A percentile compares a stretch with the other conserved stretches of the same genome.
These are phyloP conservation scores for Starmerella davenportii DNA, from an alignment of 805 yeast genomes.

Conservation along the genomic window DNA sequence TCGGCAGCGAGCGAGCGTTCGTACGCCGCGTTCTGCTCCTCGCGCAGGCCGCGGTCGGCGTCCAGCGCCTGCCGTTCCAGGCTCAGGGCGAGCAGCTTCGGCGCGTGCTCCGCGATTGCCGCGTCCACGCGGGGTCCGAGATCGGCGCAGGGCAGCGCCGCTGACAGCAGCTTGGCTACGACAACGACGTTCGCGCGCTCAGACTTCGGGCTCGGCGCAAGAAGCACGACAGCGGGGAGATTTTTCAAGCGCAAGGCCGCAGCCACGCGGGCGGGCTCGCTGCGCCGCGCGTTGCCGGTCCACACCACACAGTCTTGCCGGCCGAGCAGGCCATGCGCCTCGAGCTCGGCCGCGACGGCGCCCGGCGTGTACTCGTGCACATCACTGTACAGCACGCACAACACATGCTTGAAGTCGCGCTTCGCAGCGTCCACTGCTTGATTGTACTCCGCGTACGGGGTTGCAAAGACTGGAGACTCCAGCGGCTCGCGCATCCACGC, in stretches of 20 bases:
- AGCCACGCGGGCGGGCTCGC: conserved; percentile 73
- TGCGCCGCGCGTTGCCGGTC: conserved; percentile 73
- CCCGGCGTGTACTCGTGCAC: conserved; percentile 42
- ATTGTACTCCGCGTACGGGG: neutral
- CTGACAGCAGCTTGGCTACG: conserved; percentile 35
- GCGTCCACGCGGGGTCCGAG: conserved; percentile 28
- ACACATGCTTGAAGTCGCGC: conserved; percentile 48
- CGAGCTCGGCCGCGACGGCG: conserved; percentile 34
- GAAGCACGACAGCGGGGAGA: conserved; percentile 66
- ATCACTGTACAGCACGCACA: conserved; percentile 56
- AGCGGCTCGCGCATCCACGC: too few species aligned
- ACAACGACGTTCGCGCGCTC: conserved; percentile 28
- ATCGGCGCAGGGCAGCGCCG: neutral
- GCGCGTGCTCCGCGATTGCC: conserved; percentile 40
- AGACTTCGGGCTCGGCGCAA: conserved; percentile 42
- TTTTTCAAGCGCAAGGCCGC: conserved; percentile 51
- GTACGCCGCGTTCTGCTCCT: conserved; percentile 64
- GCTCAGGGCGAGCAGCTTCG: conserved; percentile 41
- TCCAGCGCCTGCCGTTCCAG: conserved; percentile 45
- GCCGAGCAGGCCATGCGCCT: conserved; percentile 20
- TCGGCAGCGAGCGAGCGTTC: conserved; percentile 54
- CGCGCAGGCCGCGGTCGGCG: conserved; percentile 36
- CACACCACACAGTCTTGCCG: conserved; percentile 46
- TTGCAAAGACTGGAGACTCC: too few species aligned
- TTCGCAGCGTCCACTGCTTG: conserved; percentile 15